Conservation (phyloP, 192 early-diverging fungal genomes). For the Backusella mclennaniae region DNA sequence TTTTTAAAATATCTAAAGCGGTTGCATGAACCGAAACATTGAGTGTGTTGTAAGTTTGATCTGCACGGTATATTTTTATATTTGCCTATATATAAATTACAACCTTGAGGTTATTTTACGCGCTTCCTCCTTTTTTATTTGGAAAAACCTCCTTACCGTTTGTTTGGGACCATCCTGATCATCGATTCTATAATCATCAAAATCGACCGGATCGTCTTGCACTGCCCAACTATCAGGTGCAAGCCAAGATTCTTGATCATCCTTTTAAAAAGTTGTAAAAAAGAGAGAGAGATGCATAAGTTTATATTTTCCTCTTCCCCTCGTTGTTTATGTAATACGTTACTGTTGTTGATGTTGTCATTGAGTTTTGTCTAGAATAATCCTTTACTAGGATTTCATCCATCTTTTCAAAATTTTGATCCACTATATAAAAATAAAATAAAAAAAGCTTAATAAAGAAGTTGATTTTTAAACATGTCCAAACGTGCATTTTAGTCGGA, state of each 20-base stretch:
- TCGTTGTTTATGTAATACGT: background rate
- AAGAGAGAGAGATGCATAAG: background rate
- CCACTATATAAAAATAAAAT: slow-evolving; percentile 24
- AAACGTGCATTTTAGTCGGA: slow-evolving; percentile 2
- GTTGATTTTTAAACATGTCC: slow-evolving; percentile 6
- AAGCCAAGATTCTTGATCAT: slow-evolving; percentile 41
- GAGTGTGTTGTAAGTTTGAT: slow-evolving; percentile 78
- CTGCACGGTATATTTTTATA: slow-evolving; percentile 76
- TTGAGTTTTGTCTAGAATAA: slow-evolving; percentile 11
- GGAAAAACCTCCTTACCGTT: background rate
- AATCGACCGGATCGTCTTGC: slow-evolving; percentile 32
- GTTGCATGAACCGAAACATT: slow-evolving; percentile 67
- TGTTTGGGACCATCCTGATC: slow-evolving; percentile 17
- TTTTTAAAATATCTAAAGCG: slow-evolving; percentile 68
- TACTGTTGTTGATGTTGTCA: background rate
- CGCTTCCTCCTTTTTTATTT: background rate
- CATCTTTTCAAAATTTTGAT: slow-evolving; percentile 45
- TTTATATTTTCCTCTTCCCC: too few species aligned
- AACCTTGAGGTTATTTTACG: background rate
- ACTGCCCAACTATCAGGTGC: slow-evolving; percentile 76
- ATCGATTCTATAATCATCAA: slow-evolving; percentile 33
- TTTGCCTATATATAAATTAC: slow-evolving; percentile 35
- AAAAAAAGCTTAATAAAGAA: background rate
- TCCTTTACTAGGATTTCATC: slow-evolving; percentile 43
- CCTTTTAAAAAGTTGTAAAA: background rate